These are phyloP conservation scores for Larix sibirica DNA, from an alignment of 83 land plant genomes.

Conservation along the genomic window DNA sequence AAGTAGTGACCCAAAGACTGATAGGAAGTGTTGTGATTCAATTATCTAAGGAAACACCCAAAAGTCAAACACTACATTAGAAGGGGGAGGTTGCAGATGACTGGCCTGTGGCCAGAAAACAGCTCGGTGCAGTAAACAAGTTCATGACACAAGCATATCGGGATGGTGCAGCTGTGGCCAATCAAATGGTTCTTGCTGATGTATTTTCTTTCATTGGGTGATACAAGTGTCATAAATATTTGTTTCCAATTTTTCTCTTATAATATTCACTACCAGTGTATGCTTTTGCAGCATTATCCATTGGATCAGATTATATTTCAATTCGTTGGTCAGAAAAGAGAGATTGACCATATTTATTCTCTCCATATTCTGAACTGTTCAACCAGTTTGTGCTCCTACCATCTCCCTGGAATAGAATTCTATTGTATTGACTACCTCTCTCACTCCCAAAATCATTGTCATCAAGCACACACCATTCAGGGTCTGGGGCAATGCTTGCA, in stretches of 20 bases:
- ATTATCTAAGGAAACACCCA: too few relatives aligned
- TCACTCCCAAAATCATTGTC: conserved; percentile 50
- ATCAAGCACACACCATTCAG: conserved; percentile 45
- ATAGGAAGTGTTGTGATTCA: too few relatives aligned
- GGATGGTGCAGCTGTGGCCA: too few relatives aligned
- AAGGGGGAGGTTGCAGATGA: too few relatives aligned
- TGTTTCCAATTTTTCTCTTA: background rate
- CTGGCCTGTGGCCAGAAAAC: too few relatives aligned
- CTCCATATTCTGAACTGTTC: conserved; percentile 24
- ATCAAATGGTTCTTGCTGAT: too few relatives aligned
- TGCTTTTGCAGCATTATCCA: background rate
- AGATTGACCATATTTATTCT: background rate
- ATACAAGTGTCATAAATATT: background rate
- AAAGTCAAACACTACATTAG: too few relatives aligned
- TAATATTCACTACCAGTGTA: background rate
- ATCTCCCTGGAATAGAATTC: background rate
- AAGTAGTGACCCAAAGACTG: too few relatives aligned
- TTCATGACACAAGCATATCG: too few relatives aligned
- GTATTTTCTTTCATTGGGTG: too few relatives aligned
- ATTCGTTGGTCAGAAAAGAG: background rate
- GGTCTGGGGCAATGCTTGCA: conserved; percentile 42
- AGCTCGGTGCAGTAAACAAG: too few relatives aligned
- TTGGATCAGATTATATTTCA: conserved; percentile 3
- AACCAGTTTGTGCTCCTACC: conserved; percentile 63
- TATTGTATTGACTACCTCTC: conserved; percentile 20